A percentile compares a stretch with the other conserved stretches of the same genome.
These are phyloP conservation scores for Fusarium anthophilum DNA, from an alignment of 2,329 filamentous ascomycete species.

Conservation along the genomic window DNA sequence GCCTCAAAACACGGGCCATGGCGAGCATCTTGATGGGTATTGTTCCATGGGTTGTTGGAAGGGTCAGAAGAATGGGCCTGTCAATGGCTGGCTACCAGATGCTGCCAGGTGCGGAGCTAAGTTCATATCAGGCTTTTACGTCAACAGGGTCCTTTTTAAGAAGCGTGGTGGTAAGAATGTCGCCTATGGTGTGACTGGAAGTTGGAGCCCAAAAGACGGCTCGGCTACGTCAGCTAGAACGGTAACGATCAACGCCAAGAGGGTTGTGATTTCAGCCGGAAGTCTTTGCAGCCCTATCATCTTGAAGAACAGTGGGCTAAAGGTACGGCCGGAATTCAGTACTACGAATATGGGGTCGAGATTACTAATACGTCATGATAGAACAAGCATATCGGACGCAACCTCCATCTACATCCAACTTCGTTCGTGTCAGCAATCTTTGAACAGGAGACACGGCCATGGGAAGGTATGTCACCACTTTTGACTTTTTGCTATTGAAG, in stretches of 20 bases:
- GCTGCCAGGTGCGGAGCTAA: neutral
- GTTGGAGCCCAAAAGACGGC: neutral
- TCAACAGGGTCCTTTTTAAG: neutral
- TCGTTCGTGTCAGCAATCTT: neutral
- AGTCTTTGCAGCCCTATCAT: neutral
- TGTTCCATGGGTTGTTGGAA: neutral
- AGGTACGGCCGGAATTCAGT: neutral
- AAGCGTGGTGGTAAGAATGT: neutral
- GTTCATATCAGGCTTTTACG: neutral
- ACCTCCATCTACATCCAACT: neutral
- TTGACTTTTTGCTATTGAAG: rapidly evolving
- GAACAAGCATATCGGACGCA: slow-evolving; percentile 1
- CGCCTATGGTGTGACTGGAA: neutral
- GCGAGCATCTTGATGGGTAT: neutral
- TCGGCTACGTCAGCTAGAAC: rapidly evolving
- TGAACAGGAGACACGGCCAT: neutral
- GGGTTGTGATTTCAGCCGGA: neutral
- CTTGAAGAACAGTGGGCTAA: neutral
- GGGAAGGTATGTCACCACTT: neutral
- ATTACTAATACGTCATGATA: neutral
- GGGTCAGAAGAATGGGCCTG: neutral
- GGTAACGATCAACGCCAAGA: neutral
- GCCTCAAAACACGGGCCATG: neutral
- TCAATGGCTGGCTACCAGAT: neutral
- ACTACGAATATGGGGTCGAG: neutral